Evolutionary conservation across 768 basidiomycete species (phyloP).

Genomic region (Phallus indusiatus): DNA sequence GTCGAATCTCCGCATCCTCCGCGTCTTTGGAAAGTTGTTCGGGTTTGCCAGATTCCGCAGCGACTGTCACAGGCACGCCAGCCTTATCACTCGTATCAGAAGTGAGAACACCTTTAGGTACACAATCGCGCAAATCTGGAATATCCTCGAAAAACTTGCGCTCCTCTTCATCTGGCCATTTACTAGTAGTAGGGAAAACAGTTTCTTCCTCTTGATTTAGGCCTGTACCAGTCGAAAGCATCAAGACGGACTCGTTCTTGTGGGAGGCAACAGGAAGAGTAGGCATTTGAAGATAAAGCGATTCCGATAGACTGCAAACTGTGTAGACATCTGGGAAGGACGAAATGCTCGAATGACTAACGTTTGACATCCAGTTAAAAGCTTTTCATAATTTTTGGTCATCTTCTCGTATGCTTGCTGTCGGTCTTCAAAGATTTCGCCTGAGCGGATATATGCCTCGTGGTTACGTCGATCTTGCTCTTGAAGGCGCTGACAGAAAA

Average conservation of each 20-base stretch:
- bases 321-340: neutral
- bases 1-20: constrained; percentile 62
- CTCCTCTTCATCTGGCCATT: constrained; percentile 99
- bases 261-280: constrained; percentile 73
- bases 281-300: constrained; percentile 79
- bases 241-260: constrained; percentile 68
- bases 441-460: constrained; percentile 98
- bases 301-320: constrained; percentile 69
- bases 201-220: constrained; percentile 40
- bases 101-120: constrained; percentile 81
- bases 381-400: constrained; percentile 91
- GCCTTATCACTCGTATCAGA: constrained; percentile 29
- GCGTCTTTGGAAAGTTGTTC: constrained; percentile 33
- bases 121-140: constrained; percentile 84
- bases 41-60: constrained; percentile 23
- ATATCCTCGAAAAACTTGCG: constrained; percentile 88
- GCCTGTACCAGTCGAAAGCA: constrained; percentile 43
- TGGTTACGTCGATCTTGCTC: constrained; percentile 96
- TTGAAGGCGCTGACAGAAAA: constrained; percentile 67
- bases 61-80: constrained; percentile 12
- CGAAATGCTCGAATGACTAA: constrained; percentile 28
- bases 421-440: constrained; percentile 98
- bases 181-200: constrained; percentile 44
- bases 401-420: constrained; percentile 99
- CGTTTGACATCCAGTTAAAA: constrained; percentile 83